A percentile compares a stretch with the other conserved stretches of the same genome.
These are phyloP conservation scores for Tuber aestivum DNA, from an alignment of 495 filamentous ascomycete species.

Conservation along the genomic window DNA sequence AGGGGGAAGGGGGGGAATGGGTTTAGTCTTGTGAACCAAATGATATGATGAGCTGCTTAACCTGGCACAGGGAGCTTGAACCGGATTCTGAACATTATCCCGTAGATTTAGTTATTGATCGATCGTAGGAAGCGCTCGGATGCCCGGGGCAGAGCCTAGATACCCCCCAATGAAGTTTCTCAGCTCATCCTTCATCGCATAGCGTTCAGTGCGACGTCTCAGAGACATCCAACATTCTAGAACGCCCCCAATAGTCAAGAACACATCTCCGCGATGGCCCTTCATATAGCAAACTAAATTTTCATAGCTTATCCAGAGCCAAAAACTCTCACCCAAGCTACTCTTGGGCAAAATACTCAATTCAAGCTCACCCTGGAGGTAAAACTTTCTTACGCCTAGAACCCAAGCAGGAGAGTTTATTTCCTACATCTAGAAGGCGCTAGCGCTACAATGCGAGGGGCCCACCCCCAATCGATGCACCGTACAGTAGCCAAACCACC, in stretches of 20 bases:
- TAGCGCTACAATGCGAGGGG: not conserved
- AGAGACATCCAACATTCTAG: not conserved
- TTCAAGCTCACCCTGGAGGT: not conserved
- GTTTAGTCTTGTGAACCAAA: not conserved
- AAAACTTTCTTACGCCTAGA: too few relatives aligned
- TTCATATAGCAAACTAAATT: not conserved
- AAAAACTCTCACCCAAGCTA: not conserved
- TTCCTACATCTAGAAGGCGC: not conserved
- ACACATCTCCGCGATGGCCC: not conserved
- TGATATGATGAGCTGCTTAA: not conserved
- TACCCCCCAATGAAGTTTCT: not conserved
- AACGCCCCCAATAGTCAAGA: not conserved
- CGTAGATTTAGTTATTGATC: not conserved
- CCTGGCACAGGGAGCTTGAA: not conserved
- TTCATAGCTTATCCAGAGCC: not conserved
- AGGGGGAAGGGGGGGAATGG: not conserved
- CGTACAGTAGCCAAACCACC: not conserved
- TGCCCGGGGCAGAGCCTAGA: not conserved
- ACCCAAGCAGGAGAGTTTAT: too few relatives aligned
- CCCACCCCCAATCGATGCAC: too few relatives aligned
- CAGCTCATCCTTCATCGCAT: not conserved
- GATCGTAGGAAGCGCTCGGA: not conserved
- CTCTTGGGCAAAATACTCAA: not conserved
- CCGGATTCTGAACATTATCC: not conserved
- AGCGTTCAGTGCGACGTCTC: not conserved